These are phyloP conservation scores for Populus deltoides DNA, from an alignment of 345 rosid genomes.

Conservation along the genomic window DNA sequence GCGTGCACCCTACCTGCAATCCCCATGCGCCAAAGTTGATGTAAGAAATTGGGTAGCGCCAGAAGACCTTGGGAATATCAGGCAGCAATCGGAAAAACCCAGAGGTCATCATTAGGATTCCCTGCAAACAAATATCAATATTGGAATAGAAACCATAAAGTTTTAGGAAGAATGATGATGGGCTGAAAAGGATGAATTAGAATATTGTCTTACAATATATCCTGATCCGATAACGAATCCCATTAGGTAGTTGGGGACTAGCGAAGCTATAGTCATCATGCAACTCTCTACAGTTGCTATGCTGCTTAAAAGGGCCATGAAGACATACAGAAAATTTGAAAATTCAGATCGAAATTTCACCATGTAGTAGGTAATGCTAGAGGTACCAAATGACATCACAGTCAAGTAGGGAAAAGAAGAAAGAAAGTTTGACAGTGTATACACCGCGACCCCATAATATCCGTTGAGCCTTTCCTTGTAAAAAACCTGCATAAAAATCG, in stretches of 20 bases:
- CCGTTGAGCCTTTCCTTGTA: constrained; percentile 43
- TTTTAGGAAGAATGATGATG: neutral
- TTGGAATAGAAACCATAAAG: neutral
- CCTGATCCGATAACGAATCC: constrained; percentile 51
- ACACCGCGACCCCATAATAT: constrained; percentile 43
- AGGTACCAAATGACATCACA: constrained; percentile 32
- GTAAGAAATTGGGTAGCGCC: constrained; percentile 55
- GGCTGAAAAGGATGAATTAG: neutral
- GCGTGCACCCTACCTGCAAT: constrained; percentile 36
- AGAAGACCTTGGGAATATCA: constrained; percentile 47
- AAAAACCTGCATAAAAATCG: constrained; percentile 33
- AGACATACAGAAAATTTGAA: constrained; percentile 26
- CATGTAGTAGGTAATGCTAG: constrained; percentile 43
- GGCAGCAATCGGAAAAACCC: constrained; percentile 45
- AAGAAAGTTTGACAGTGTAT: constrained; percentile 44
- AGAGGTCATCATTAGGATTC: constrained; percentile 46
- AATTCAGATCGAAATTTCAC: constrained; percentile 42
- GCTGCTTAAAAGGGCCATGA: constrained; percentile 36
- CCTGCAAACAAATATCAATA: constrained; percentile 27
- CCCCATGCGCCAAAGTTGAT: constrained; percentile 51
- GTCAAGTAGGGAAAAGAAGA: constrained; percentile 50
- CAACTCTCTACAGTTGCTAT: constrained; percentile 53
- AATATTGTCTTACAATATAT: constrained; percentile 39
- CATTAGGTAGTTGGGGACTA: constrained; percentile 54
- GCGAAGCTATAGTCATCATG: constrained; percentile 55